phyloP scores from a whole-genome alignment of 2,329 filamentous ascomycete genomes.

The Elsinoe australis region DNA sequence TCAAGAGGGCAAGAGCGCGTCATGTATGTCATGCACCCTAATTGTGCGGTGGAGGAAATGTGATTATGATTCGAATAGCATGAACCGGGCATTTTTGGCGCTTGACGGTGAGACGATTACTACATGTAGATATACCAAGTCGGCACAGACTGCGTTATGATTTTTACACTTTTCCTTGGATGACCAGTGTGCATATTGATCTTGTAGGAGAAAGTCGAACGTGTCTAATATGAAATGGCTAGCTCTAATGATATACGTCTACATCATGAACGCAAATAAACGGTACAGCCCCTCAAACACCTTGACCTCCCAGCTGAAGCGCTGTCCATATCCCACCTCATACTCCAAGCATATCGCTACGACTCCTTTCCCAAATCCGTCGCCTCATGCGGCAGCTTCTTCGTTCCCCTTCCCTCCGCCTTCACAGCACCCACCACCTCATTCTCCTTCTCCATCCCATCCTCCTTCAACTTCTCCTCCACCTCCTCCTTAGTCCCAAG shows the following conservation, averaged over 20 bases:
- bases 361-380: slow-evolving; percentile 4
- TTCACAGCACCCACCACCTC: slow-evolving; percentile 34
- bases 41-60: slow-evolving; percentile 68
- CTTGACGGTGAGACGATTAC: neutral
- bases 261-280: slow-evolving; percentile 1
- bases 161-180: too few species aligned
- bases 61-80: neutral
- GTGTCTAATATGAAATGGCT: neutral
- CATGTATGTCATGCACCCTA: slow-evolving; percentile 88
- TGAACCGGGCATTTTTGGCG: too few species aligned
- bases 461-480: slow-evolving; percentile 56
- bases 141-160: neutral
- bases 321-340: neutral
- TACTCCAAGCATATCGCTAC: neutral
- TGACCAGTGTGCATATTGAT: too few species aligned
- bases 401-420: slow-evolving; percentile 33
- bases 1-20: slow-evolving; percentile 47
- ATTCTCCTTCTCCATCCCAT: slow-evolving; percentile 26
- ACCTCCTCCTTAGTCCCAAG: slow-evolving; percentile 70
- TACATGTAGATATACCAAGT: slow-evolving; percentile 13
- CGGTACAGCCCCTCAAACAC: neutral
- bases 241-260: slow-evolving; percentile 1
- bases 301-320: too few species aligned
- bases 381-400: slow-evolving; percentile 11
- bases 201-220: too few species aligned